Conservation (phyloP, 2,329 filamentous ascomycete species). For the Davidsoniella australis region DNA sequence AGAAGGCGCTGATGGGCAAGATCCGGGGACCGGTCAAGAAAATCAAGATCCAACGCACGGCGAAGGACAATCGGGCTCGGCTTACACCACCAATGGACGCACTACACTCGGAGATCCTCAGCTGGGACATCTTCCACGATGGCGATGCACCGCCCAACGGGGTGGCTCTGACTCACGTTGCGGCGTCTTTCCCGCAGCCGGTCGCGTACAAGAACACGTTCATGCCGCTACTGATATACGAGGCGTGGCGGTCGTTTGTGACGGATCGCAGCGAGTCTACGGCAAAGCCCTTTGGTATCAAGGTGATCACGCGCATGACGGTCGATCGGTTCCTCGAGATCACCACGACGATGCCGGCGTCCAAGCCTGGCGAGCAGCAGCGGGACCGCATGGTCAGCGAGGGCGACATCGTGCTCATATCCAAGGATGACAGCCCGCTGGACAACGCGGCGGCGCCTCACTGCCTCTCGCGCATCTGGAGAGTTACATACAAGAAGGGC, state of each 20-base stretch:
- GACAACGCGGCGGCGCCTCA: slow-evolving; percentile 48
- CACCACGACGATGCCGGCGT: slow-evolving; percentile 59
- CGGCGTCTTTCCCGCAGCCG: slow-evolving; percentile 60
- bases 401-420: slow-evolving; percentile 79
- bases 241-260: slow-evolving; percentile 91
- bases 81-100: slow-evolving; percentile 75
- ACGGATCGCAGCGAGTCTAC: slow-evolving; percentile 76
- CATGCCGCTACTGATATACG: slow-evolving; percentile 72
- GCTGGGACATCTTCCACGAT: slow-evolving; percentile 88
- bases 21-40: slow-evolving; percentile 67
- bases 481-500: slow-evolving; percentile 64
- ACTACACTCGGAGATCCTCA: slow-evolving; percentile 70
- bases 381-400: slow-evolving; percentile 54
- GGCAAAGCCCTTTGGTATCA: slow-evolving; percentile 69
- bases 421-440: slow-evolving; percentile 55
- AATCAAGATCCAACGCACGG: slow-evolving; percentile 58
- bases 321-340: slow-evolving; percentile 91
- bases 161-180: slow-evolving; percentile 57
- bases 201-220: slow-evolving; percentile 76
- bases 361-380: neutral
- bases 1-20: slow-evolving; percentile 33
- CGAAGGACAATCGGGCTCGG: slow-evolving; percentile 86
- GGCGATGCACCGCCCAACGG: slow-evolving; percentile 72
- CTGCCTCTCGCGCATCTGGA: slow-evolving; percentile 71
- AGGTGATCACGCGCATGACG: slow-evolving; percentile 69